Percentiles rank a stretch among this genome's conserved stretches.
phyloP scores from a whole-genome alignment of 2,329 filamentous ascomycete genomes.

The Talaromyces sp. region DNA sequence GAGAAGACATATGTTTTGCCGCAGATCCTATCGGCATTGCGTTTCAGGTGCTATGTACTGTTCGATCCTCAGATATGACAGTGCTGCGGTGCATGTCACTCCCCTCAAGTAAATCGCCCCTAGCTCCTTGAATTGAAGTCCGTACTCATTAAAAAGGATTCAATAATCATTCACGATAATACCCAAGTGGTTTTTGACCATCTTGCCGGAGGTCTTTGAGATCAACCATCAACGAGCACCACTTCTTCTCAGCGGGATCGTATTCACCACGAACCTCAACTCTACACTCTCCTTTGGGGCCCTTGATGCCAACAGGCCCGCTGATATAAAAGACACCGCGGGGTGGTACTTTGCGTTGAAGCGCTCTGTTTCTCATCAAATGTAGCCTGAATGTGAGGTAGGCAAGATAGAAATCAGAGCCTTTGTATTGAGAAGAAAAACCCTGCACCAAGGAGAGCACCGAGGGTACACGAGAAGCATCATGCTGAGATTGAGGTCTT shows the following conservation, averaged over 20 bases:
- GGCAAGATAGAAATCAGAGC: conserved; percentile 34
- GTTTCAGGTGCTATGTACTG: background rate
- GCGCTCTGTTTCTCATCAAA: conserved; percentile 19
- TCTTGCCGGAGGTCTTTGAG: conserved; percentile 31
- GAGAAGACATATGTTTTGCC: too few species aligned
- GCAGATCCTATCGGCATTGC: background rate
- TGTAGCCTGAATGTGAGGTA: conserved; percentile 32
- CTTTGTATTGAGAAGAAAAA: conserved; percentile 35
- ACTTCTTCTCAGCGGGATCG: conserved; percentile 29
- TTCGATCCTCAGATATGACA: too few species aligned
- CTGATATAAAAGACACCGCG: conserved; percentile 34
- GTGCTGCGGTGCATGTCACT: background rate
- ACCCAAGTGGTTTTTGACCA: conserved; percentile 28
- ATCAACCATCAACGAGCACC: conserved; percentile 30
- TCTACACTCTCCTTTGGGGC: conserved; percentile 33
- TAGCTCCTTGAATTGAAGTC: background rate
- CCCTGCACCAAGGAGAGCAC: conserved; percentile 32
- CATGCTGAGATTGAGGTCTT: background rate
- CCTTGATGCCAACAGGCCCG: conserved; percentile 34
- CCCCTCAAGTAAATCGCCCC: background rate
- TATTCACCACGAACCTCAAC: conserved; percentile 37
- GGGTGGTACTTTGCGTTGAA: conserved; percentile 25
- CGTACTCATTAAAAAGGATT: background rate
- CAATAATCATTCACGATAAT: conserved; percentile 9
- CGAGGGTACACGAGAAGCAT: conserved; percentile 18